A percentile compares a stretch with the other conserved stretches of the same genome.
Conservation (phyloP, 768 basidiomycete species). For the Naganishia friedmannii region DNA sequence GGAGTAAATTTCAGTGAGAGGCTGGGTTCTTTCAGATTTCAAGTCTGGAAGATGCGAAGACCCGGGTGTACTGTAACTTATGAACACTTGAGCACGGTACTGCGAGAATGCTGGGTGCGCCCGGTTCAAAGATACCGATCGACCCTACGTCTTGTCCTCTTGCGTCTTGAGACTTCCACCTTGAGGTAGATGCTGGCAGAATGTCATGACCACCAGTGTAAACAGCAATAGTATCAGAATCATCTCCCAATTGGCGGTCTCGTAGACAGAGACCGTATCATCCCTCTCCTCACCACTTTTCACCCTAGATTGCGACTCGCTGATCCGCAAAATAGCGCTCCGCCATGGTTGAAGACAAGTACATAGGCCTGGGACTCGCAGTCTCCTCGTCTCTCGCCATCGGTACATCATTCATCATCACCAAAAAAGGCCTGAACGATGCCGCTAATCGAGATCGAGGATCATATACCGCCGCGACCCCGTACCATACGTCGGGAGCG, state of each 20-base stretch:
- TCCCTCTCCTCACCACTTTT: background rate
- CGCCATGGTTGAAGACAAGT: conserved; percentile 75
- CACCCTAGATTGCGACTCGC: background rate
- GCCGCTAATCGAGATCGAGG: conserved; percentile 58
- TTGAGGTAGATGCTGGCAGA: background rate
- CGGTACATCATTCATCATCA: conserved; percentile 92
- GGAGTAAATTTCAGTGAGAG: no score
- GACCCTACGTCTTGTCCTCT: background rate
- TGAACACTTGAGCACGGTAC: background rate
- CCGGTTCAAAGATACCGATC: background rate
- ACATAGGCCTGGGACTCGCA: conserved; percentile 86
- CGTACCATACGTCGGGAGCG: conserved; percentile 40
- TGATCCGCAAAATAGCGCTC: background rate
- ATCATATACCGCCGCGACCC: conserved; percentile 33
- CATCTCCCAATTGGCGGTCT: background rate
- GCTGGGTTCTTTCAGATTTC: no score
- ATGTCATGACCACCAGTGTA: background rate
- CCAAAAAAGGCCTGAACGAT: conserved; percentile 96
- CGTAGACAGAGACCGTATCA: background rate
- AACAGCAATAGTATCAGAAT: background rate
- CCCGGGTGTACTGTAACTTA: no score
- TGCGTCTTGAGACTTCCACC: background rate
- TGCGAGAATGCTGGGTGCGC: background rate
- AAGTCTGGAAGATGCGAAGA: no score
- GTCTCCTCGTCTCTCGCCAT: conserved; percentile 50